phyloP scores from a whole-genome alignment of 1,284 basidiomycete species.

The Ustilago sp. region DNA sequence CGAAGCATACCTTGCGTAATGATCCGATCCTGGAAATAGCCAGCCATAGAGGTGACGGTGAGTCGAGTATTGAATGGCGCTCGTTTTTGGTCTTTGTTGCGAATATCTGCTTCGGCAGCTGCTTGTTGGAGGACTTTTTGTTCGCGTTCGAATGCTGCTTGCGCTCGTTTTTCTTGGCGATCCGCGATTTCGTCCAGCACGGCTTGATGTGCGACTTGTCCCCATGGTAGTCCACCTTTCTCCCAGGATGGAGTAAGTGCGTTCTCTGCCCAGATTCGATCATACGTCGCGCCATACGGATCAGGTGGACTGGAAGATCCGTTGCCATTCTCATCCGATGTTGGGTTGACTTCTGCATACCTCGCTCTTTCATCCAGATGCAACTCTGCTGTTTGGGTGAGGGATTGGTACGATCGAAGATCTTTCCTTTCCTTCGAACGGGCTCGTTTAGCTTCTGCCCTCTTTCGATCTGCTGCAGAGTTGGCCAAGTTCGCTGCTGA shows the following conservation, averaged over 20 bases:
- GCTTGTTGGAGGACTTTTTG: constrained; percentile 44
- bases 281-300: constrained; percentile 20
- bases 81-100: constrained; percentile 40
- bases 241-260: constrained; percentile 44
- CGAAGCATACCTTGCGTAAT: constrained; percentile 76
- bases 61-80: constrained; percentile 79
- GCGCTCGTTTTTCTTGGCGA: constrained; percentile 37
- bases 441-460: constrained; percentile 32
- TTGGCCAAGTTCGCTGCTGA: constrained; percentile 38
- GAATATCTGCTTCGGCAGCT: constrained; percentile 44
- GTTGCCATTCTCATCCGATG: constrained; percentile 38
- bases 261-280: constrained; percentile 30
- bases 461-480: constrained; percentile 25
- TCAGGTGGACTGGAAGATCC: constrained; percentile 25
- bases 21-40: constrained; percentile 70
- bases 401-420: constrained; percentile 49
- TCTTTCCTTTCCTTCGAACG: constrained; percentile 43
- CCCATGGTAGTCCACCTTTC: constrained; percentile 42
- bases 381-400: constrained; percentile 59
- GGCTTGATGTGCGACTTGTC: constrained; percentile 39
- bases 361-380: constrained; percentile 61
- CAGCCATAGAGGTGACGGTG: constrained; percentile 95
- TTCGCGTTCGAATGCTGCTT: constrained; percentile 40
- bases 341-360: constrained; percentile 60
- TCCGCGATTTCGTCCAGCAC: constrained; percentile 33